Conservation (phyloP, 169 alveolate genomes). For the Cryptosporidium sp. region DNA sequence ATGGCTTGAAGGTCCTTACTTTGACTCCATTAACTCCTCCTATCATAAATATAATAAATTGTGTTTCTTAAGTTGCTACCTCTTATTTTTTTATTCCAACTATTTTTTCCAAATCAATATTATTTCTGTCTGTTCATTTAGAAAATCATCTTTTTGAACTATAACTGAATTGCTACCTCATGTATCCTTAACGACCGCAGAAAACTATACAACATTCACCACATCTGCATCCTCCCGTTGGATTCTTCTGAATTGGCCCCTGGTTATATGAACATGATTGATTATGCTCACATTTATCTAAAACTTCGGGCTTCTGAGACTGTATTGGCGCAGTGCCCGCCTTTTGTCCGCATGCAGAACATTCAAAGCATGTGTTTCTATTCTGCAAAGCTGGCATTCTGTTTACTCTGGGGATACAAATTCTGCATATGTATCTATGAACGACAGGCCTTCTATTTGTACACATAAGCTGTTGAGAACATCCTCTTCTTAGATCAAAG, state of each 20-base stretch:
- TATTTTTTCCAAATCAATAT: neutral
- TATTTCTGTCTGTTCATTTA: too few species aligned
- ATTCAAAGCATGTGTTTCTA: neutral
- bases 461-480: neutral
- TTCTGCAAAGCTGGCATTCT: neutral
- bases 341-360: slow-evolving; percentile 15
- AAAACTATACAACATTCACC: slow-evolving; percentile 3
- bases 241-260: neutral
- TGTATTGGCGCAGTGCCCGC: neutral
- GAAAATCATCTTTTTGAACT: neutral
- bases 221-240: slow-evolving; percentile 15
- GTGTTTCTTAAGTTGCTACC: too few species aligned
- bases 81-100: too few species aligned
- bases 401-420: slow-evolving; percentile 8
- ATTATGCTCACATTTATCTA: neutral
- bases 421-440: slow-evolving; percentile 27
- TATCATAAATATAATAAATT: too few species aligned
- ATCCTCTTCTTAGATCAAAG: slow-evolving; percentile 15
- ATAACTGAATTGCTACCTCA: neutral
- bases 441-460: neutral
- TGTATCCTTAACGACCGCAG: neutral
- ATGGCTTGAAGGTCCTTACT: neutral
- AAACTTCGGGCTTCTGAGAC: neutral
- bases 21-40: neutral
- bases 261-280: neutral